Evolutionary conservation across 176 grass and related monocot species (phyloP).

Genomic region (Secale cereale): DNA sequence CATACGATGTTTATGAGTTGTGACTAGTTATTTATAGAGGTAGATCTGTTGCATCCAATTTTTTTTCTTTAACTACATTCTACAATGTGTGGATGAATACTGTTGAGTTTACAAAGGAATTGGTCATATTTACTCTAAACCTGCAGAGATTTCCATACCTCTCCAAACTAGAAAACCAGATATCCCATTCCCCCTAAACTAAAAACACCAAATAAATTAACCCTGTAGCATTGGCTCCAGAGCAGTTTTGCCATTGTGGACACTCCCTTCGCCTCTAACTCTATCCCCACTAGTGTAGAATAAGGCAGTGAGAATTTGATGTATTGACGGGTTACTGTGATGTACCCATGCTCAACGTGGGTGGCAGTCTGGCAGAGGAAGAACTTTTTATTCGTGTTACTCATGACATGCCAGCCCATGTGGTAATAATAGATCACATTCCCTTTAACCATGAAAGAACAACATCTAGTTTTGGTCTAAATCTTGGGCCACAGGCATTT

Average conservation of each 20-base stretch:
- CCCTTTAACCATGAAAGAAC: not conserved
- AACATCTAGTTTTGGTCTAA: not conserved
- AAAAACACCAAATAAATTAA: not conserved
- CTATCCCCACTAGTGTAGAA: not conserved
- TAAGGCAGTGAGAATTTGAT: not conserved
- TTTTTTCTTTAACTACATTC: not conserved
- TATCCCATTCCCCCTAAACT: not conserved
- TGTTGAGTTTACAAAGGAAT: not conserved
- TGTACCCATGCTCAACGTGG: not conserved
- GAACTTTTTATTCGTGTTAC: not conserved
- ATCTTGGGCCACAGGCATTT: constrained; percentile 1
- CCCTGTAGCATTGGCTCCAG: not conserved
- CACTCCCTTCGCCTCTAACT: not conserved
- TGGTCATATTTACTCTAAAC: not conserved
- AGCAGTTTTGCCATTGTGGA: not conserved
- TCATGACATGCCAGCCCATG: not conserved
- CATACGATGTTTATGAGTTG: not conserved
- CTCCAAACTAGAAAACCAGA: not conserved
- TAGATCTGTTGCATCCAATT: not conserved
- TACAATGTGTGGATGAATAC: not conserved
- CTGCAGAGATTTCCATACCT: not conserved
- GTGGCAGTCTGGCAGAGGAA: not conserved
- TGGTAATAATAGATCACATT: not conserved
- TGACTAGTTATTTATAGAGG: not conserved
- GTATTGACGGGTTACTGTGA: not conserved